Base-by-base conservation (phyloP, 768 basidiomycete species). In the Fomitopsis pulvina region DNA sequence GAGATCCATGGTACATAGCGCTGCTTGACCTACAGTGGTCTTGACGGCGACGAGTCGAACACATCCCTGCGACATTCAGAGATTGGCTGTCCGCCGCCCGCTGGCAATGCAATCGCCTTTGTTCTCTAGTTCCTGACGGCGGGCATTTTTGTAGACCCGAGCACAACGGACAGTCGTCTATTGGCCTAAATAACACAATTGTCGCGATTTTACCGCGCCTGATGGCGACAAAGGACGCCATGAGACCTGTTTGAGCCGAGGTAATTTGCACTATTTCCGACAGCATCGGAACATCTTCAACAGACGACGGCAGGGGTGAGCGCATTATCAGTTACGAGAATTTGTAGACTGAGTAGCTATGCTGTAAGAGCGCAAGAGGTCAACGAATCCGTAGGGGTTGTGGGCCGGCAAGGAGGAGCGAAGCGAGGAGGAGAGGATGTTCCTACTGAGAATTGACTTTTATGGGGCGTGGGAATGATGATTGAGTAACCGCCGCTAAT, bases 401-500 rank as follows among this genome's bases (percentile, higher is more conserved):
- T 12, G 34, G 50, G 34, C 48, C 41, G 2, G 45, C 20, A 11
- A 27, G 25, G 14, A 47, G 55, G 22, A 53, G 50, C 22, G 38
- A 48, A 3, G 41, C 45, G 45, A 46, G 54, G 47, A 55, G 57
- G 52, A 48, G n/a, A n/a, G n/a, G n/a, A n/a, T n/a, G n/a, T n/a
- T n/a, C n/a, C n/a, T n/a, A n/a, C n/a, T n/a, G n/a, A n/a, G n/a
- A n/a, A n/a, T n/a, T n/a, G n/a, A n/a, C n/a, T n/a, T 57, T 48
- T 55, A 55, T 53, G 56, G 43, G 56, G 50, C 52, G 45, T 48
- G 57, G 50, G 55, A 58, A 55, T 44, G 55, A 4, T 6, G 34
- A 6, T 16, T 37, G 29, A 14, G 14, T 30, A 45, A 29, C 18
- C 11, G 27, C 59, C 61, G 41, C 52, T 52, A 20, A 55, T 54